Evolutionary conservation across 805 yeast genomes (phyloP), one percentile per base, ranked within the genome.

Genomic region (Vanderwaltozyma verrucispora): DNA sequence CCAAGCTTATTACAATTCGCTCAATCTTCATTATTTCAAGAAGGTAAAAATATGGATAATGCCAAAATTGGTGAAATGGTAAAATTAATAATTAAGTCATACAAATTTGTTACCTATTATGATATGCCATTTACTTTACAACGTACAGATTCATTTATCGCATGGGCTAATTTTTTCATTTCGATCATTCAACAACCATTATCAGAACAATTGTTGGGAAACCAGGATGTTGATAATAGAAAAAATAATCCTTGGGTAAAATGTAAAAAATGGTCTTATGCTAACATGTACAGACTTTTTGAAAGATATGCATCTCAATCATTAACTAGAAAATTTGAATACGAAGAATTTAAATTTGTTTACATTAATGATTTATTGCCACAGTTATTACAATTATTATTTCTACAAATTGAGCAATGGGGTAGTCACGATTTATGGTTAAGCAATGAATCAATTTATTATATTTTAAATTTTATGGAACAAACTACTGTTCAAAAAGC

Each of bases 181-280:
- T 66, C 69, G 9, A 71, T 83, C 5, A 74, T 85, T 35, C 65
- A 64, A 8, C 62, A 77, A 16, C 92, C 94, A 1, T 36, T 59
- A 13, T 39, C 55, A 13, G 37, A 43, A 28, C 41, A 43, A 18
- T 29, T 55, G 8, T 33, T 53, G 16, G 68, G 69, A 30, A 74
- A 75, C 2, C 41, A 68, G 42, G 64, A 67, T 15, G 49, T 71
- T n/a, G 77, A 74, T 33, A 67, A 66, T 7, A 70, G 72, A 17
- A 79, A 75, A 29, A 65, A 75, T 35, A 65, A 72, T 48, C 79
- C 75, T 34, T 82, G 80, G 80, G 78, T 66, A 53, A 89, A 76
- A 61, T 73, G 76, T 48, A 88, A 72, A 63, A 92, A 89, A 58
- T 89, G 97, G 96, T 75, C 94, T 1, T 77, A 77, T 51, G 86